phyloP scores from a whole-genome alignment of 75 land plant genomes.

The Cupressus sempervirens region DNA sequence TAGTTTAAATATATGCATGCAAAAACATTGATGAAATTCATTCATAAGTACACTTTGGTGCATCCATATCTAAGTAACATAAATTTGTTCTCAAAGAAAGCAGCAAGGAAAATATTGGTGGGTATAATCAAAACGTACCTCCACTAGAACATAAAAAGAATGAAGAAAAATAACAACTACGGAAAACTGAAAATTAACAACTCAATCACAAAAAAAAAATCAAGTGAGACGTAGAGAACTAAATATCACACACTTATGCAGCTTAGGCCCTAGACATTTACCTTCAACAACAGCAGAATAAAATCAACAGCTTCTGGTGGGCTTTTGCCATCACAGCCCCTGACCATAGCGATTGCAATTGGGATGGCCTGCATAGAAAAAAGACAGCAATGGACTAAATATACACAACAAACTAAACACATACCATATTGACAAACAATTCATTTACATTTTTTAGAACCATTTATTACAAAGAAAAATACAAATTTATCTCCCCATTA shows the following conservation, averaged over 20 bases:
- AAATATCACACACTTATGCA: background rate
- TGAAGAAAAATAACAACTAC: background rate
- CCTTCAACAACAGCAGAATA: constrained; percentile 84
- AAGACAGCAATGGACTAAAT: too few relatives aligned
- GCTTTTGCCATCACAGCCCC: constrained; percentile 70
- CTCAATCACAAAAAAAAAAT: background rate
- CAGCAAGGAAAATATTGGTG: too few relatives aligned
- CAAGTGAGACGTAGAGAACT: background rate
- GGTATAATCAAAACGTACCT: too few relatives aligned
- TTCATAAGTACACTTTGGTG: too few relatives aligned
- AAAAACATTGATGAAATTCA: too few relatives aligned
- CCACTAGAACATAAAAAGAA: background rate
- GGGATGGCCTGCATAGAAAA: constrained; percentile 69
- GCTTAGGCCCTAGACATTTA: constrained; percentile 8
- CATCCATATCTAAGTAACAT: too few relatives aligned
- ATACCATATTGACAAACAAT: background rate
- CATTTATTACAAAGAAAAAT: background rate
- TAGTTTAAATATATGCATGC: too few relatives aligned
- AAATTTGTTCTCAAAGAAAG: too few relatives aligned
- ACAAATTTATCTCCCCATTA: background rate
- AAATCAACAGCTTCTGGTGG: constrained; percentile 93
- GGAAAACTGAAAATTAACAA: background rate
- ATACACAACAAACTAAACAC: background rate
- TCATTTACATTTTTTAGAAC: background rate
- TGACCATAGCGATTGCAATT: constrained; percentile 67